A percentile compares a stretch with the other conserved stretches of the same genome.
Evolutionary conservation across 2,329 filamentous ascomycete species (phyloP).

Genomic region (Juglanconis juglandina): DNA sequence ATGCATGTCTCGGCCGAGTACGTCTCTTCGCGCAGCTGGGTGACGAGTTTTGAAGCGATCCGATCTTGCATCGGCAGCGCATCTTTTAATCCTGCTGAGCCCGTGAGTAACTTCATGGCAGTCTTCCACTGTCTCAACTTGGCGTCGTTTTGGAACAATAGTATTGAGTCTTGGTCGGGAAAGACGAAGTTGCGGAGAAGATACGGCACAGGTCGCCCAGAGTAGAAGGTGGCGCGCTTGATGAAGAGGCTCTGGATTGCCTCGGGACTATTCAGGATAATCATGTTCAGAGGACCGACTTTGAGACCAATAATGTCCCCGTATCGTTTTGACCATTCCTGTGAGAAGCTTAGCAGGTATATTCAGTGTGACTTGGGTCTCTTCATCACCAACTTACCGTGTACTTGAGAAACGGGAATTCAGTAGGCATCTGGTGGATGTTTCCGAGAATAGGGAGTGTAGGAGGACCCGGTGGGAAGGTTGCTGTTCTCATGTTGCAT

Average conservation of each 20-base stretch:
- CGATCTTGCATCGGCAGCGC: not conserved
- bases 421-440: conserved; percentile 4
- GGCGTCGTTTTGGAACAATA: conserved; percentile 3
- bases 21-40: not conserved
- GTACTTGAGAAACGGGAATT: not conserved
- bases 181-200: not conserved
- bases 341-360: not conserved
- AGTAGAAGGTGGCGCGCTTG: conserved; percentile 3
- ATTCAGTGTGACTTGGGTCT: too few relatives aligned
- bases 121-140: not conserved
- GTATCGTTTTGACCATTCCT: conserved; percentile 11
- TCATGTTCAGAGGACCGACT: not conserved
- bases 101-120: not conserved
- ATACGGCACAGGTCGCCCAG: conserved; percentile 1
- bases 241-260: conserved; percentile 1
- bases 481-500: not conserved
- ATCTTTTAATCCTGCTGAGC: not conserved
- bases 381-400: not conserved
- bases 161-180: not conserved
- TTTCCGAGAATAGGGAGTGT: not conserved
- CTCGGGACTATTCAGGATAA: not conserved
- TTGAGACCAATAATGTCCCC: not conserved
- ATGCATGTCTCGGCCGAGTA: not conserved
- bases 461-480: conserved; percentile 4
- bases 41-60: not conserved